These are phyloP conservation scores for Dalbergia cochinchinensis DNA, from an alignment of 306 rosid species.

Conservation along the genomic window DNA sequence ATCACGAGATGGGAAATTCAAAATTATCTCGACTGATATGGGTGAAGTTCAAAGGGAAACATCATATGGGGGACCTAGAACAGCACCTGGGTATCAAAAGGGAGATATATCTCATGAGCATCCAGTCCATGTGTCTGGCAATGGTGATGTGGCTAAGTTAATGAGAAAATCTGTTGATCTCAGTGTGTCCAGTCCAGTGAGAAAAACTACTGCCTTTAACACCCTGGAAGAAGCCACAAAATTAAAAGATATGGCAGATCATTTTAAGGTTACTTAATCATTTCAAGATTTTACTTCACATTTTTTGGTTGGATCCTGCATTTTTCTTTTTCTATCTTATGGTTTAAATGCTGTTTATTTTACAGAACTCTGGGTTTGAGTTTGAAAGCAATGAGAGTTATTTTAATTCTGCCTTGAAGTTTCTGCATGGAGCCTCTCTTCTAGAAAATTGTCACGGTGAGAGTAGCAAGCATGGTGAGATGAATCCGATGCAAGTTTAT, in stretches of 20 bases:
- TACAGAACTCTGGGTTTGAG: conserved; percentile 70
- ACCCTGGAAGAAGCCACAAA: conserved; percentile 68
- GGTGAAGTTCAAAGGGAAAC: conserved; percentile 52
- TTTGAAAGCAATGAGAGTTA: conserved; percentile 86
- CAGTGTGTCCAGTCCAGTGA: conserved; percentile 55
- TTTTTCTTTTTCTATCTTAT: conserved; percentile 32
- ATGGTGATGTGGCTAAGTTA: conserved; percentile 53
- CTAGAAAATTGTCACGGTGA: conserved; percentile 64
- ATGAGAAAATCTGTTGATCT: conserved; percentile 49
- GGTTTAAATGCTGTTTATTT: conserved; percentile 33
- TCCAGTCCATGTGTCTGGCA: conserved; percentile 46
- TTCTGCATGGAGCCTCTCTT: conserved; percentile 80
- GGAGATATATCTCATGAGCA: conserved; percentile 50
- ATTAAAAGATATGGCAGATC: conserved; percentile 72
- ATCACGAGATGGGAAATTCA: conserved; percentile 55
- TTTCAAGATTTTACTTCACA: conserved; percentile 41
- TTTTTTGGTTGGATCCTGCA: conserved; percentile 41
- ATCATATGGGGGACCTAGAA: conserved; percentile 41
- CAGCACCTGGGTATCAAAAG: conserved; percentile 51
- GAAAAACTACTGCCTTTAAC: conserved; percentile 55
- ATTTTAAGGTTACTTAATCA: conserved; percentile 67
- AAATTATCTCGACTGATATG: conserved; percentile 45
- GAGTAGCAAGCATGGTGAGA: conserved; percentile 67
- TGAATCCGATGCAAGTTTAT: conserved; percentile 68
- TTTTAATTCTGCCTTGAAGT: conserved; percentile 89